Evolutionary conservation across 106 monocot genomes (phyloP).

Genomic region (Dioscorea zingiberensis): DNA sequence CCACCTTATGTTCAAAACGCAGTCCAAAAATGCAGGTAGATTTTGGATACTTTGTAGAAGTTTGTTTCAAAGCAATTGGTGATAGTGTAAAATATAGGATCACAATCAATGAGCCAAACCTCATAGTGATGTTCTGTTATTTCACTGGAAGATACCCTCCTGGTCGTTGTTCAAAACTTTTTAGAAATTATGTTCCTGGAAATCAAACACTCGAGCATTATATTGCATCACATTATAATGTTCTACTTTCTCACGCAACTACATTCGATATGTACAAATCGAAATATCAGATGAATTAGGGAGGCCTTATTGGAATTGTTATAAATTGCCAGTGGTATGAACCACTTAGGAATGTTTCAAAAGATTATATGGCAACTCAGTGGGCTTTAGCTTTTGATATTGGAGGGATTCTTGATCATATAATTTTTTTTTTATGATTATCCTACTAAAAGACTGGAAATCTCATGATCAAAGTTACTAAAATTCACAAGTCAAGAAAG

Average conservation of each 20-base stretch:
- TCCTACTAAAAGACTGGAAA: no score
- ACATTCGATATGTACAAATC: conserved; percentile 24
- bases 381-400: background rate
- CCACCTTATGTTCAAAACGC: no score
- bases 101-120: conserved; percentile 56
- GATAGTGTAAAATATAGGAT: conserved; percentile 55
- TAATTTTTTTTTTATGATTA: no score
- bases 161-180: conserved; percentile 29
- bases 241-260: conserved; percentile 30
- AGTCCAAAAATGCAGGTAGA: no score
- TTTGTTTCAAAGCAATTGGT: conserved; percentile 47
- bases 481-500: no score
- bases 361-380: background rate
- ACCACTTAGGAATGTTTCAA: background rate
- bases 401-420: background rate
- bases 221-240: conserved; percentile 34
- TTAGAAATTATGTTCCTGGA: conserved; percentile 17
- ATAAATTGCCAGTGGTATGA: background rate
- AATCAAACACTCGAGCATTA: conserved; percentile 28
- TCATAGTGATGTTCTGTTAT: conserved; percentile 20
- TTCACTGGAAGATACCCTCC: conserved; percentile 25
- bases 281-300: conserved; percentile 23
- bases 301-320: conserved; percentile 4
- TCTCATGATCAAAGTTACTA: no score
- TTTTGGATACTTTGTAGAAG: conserved; percentile 40